Evolutionary conservation across 495 filamentous ascomycete genomes (phyloP), one percentile per base, ranked within the genome.

Genomic region (Hypoxylon perforatum): DNA sequence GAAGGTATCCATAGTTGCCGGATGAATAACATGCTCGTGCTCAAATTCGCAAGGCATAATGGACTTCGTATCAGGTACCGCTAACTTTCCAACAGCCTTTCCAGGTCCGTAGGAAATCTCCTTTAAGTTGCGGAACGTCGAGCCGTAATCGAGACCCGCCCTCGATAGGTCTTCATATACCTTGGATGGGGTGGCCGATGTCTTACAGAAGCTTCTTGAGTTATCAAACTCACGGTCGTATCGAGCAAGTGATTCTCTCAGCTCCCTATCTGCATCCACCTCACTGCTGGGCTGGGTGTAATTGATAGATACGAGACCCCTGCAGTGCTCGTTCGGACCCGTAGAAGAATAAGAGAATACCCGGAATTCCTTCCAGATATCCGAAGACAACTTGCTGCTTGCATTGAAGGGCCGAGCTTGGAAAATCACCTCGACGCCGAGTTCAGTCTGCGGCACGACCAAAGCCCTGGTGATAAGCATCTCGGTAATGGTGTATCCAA

Each of bases 11-110:
- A 83, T 45, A 0, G 82, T 83, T 0, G 78, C 77, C 0, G 84
- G 84, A 49, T 87, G 84, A 15, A 86, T 74, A 11, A 85, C 23
- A 50, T 80, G 80, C 1, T 68, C 65, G 11, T 67, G 75, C 57
- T 82, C 74, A 57, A 76, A 81, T 2, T 74, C 38, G 22, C 70
- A 70, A 1, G 84, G 81, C 82, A 85, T 84, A 2, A 69, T 44
- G 0, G 68, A 63, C 17, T 53, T 53, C 7, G 77, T 76, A 52
- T 85, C 77, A 2, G 78, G 79, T 12, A 83, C 69, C 0, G 38
- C 30, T 30, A 81, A 69, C 2, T 59, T 60, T 3, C 70, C 64
- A 18, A 65, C 36, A 10, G 35, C 38, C 44, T 55, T 38, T 51
- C 41, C 45, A 28, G 33, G 23, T 41, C 47, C 33, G 5, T 51